A percentile compares a stretch with the other conserved stretches of the same genome.
These are phyloP conservation scores for Metschnikowia aberdeeniae DNA, from an alignment of 805 yeast species.

Conservation along the genomic window DNA sequence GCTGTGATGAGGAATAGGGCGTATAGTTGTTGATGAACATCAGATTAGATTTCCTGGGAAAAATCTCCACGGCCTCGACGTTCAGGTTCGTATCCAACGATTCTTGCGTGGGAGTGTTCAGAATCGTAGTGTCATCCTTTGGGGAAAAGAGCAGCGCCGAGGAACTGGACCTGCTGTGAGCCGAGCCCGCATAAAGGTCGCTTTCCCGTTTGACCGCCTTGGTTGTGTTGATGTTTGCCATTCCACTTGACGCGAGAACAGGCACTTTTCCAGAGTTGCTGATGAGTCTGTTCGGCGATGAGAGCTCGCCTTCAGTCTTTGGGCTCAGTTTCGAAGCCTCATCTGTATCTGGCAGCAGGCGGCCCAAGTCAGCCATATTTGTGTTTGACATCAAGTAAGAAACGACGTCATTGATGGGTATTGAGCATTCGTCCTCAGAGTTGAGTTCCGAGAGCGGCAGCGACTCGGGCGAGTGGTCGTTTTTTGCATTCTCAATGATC, in stretches of 20 bases:
- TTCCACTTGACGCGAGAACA: background rate
- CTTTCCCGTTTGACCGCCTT: background rate
- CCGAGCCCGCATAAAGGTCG: background rate
- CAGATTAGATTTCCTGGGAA: slow-evolving; percentile 9
- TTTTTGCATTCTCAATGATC: slow-evolving; percentile 14
- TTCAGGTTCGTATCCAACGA: background rate
- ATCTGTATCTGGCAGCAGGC: background rate
- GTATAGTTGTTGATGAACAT: slow-evolving; percentile 12
- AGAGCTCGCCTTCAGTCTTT: background rate
- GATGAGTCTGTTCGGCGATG: background rate
- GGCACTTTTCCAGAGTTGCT: background rate
- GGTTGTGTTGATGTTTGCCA: background rate
- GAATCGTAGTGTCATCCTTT: background rate
- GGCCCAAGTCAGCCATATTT: background rate
- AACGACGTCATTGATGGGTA: slow-evolving; percentile 49
- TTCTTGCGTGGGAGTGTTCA: background rate
- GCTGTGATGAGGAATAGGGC: slow-evolving; percentile 13
- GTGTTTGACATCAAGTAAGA: slow-evolving; percentile 34
- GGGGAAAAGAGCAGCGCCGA: slow-evolving; percentile 4
- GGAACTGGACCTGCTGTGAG: slow-evolving; percentile 3
- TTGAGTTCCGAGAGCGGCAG: slow-evolving; percentile 3
- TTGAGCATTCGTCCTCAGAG: slow-evolving; percentile 7
- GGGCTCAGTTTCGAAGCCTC: background rate
- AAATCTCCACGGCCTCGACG: background rate
- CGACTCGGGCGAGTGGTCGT: slow-evolving; percentile 2